Conservation (phyloP, 805 yeast species). For the Candida ovalis region DNA sequence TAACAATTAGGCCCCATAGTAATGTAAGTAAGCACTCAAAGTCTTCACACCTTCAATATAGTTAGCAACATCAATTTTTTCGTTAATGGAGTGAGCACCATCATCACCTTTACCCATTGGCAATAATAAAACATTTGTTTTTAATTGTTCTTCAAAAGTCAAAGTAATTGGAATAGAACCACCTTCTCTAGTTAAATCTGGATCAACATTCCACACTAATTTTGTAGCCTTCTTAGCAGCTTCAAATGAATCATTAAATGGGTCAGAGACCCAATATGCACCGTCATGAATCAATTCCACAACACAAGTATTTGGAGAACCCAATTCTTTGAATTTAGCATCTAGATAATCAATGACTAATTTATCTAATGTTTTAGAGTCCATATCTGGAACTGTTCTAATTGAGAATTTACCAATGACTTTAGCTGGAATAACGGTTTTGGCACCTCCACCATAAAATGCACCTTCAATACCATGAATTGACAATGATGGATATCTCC, state of each 20-base stretch:
- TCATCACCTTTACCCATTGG: conserved; percentile 99
- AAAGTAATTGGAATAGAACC: conserved; percentile 98
- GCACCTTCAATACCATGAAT: conserved; percentile 98
- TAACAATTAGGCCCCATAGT: conserved; percentile 43
- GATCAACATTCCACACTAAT: conserved; percentile 90
- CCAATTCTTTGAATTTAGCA: conserved; percentile 58
- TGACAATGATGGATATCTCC: conserved; percentile 97
- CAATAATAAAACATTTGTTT: conserved; percentile 79
- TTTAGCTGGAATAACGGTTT: conserved; percentile 95
- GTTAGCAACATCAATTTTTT: conserved; percentile 84
- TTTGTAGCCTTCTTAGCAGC: conserved; percentile 95
- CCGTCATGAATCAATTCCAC: conserved; percentile 91
- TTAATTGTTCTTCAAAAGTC: conserved; percentile 83
- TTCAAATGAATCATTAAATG: conserved; percentile 84
- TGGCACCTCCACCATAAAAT: conserved; percentile 90
- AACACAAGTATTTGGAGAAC: conserved; percentile 70
- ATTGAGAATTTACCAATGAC: conserved; percentile 94
- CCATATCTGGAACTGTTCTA: conserved; percentile 95
- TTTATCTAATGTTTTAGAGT: conserved; percentile 71
- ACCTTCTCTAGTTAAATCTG: conserved; percentile 98
- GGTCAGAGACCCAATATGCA: conserved; percentile 93
- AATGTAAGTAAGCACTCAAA: conserved; percentile 89
- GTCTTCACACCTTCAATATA: conserved; percentile 93
- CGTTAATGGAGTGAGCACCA: conserved; percentile 98
- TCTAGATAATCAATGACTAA: conserved; percentile 70